Base-by-base conservation (phyloP, 2,329 filamentous ascomycete species). In the Fusarium floridanum region DNA sequence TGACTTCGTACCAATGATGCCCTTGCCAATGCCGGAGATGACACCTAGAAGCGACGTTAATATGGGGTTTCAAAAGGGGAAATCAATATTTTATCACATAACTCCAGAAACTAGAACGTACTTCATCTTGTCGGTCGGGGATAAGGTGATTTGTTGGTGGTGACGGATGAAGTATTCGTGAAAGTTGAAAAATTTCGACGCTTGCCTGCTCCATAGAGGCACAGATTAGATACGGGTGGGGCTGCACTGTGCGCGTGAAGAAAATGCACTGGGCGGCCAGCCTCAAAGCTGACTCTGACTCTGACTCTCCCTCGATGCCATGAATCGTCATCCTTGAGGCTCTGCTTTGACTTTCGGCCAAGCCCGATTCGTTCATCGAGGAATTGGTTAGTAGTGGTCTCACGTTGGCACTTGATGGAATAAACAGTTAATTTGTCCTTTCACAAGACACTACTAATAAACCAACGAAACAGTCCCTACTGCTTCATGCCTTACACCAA, bases 371-470 rank as follows among this genome's bases (percentile, higher is more conserved):
- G 24, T 16, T 50, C 24, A 24, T 43, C n/a, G 10, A 20, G n/a
- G n/a, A 20, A 11, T 14, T 48, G 43, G 14, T 16, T 7, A 48
- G 45, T 10, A 48, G 6, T 3, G 4, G 22, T 24, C 45, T 50
- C 48, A 55, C 48, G 1, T 32, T 32, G 17, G 6, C n/a, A 32
- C 48, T 55, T 29, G 17, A 32, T 55, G 43, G 32, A 37, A 61
- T 39, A 63, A 45, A 53, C 62, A 72, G 56, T 64, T 41, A 36
- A 70, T 75, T 75, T 32, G 67, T 70, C 24, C 62, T 73, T 64
- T 62, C 53, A 27, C 36, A 27, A 29, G 22, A 64, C 50, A 55
- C 61, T 37, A 43, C 61, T 17, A 36, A 22, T 24, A 17, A 39
- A 37, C 36, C 56, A 39, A 59, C 9, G 32, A 36, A 37, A 22